A percentile compares a stretch with the other conserved stretches of the same genome.
These are phyloP conservation scores for Ophiocytium majus DNA, from an alignment of 352 stramenopile species.

Conservation along the genomic window DNA sequence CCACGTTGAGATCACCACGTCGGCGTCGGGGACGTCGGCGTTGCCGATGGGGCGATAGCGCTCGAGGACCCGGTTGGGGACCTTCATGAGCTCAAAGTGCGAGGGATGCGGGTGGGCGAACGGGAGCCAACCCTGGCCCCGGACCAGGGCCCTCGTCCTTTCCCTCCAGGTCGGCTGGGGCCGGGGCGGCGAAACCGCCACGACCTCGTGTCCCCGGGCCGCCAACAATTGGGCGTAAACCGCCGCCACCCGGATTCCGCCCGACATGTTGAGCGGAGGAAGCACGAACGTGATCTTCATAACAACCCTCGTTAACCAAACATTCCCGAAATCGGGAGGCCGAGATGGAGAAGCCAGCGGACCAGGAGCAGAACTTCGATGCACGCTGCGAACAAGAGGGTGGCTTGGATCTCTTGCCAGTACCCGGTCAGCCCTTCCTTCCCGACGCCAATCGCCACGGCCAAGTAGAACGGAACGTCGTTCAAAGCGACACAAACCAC, in stretches of 20 bases:
- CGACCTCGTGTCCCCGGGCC: not conserved
- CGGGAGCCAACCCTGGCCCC: not conserved
- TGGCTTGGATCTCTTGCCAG: not conserved
- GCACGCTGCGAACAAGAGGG: too few species aligned
- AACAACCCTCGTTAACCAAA: too few species aligned
- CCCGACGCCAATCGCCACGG: not conserved
- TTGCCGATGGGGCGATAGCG: not conserved
- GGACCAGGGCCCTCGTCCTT: not conserved
- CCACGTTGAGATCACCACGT: not conserved
- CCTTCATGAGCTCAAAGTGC: not conserved
- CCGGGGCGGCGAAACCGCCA: not conserved
- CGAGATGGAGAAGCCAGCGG: too few species aligned
- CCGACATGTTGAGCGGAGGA: not conserved
- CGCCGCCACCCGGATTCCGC: constrained; percentile 2
- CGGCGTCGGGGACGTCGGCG: not conserved
- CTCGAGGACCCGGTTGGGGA: not conserved
- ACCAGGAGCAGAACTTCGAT: too few species aligned
- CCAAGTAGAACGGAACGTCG: not conserved
- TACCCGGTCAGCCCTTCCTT: not conserved
- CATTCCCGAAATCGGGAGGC: too few species aligned
- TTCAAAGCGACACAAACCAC: not conserved
- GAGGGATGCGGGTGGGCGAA: not conserved
- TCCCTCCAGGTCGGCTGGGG: not conserved
- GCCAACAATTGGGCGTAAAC: not conserved
- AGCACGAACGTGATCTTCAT: constrained; percentile 10